Evolutionary conservation across 768 basidiomycete genomes (phyloP).

Genomic region (Chiua virens): DNA sequence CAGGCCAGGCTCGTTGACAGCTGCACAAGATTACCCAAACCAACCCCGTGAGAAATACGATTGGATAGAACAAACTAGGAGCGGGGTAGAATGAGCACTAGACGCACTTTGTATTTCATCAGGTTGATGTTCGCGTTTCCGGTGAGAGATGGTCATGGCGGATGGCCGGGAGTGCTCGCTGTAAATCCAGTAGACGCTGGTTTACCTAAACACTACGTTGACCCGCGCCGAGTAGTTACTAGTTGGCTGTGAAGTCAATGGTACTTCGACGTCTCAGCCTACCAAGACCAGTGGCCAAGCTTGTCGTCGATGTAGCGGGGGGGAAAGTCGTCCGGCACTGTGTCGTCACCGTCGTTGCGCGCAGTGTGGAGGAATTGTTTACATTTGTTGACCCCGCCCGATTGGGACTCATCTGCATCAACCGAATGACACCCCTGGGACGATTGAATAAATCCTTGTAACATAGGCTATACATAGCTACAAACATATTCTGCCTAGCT

Average conservation of each 20-base stretch:
- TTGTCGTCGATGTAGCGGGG: background rate
- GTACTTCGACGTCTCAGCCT: background rate
- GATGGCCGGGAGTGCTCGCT: background rate
- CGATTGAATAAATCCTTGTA: too few species aligned
- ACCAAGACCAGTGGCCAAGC: background rate
- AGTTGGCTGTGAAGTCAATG: background rate
- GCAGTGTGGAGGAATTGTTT: constrained; percentile 14
- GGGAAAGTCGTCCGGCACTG: background rate
- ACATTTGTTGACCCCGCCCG: constrained; percentile 1
- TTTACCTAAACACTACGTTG: background rate
- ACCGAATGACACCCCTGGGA: too few species aligned
- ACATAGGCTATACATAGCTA: too few species aligned
- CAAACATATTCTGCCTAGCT: too few species aligned
- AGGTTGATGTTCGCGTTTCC: constrained; percentile 61
- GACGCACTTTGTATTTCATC: constrained; percentile 66
- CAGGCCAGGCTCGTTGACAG: constrained; percentile 78
- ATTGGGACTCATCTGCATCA: too few species aligned
- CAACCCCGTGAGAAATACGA: constrained; percentile 28
- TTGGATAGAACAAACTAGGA: background rate
- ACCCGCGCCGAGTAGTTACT: background rate
- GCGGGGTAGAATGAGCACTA: too few species aligned
- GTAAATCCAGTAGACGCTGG: background rate
- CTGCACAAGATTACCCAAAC: constrained; percentile 40
- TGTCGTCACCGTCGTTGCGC: constrained; percentile 12
- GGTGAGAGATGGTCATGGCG: constrained; percentile 64